Base-by-base conservation (phyloP, 208 protist species). In the Trichomonas vaginalis region DNA sequence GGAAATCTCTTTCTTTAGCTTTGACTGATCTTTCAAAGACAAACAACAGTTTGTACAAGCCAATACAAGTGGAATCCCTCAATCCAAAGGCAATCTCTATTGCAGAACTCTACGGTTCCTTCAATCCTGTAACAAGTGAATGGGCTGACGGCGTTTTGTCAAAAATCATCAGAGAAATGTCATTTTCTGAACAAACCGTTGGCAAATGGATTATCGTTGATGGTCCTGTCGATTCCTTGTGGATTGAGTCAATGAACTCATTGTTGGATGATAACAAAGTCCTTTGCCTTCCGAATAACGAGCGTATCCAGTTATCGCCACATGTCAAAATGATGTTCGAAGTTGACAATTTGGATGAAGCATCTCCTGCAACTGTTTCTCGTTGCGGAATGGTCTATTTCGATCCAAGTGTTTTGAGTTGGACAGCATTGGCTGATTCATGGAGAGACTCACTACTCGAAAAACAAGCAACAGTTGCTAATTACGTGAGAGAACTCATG, bases 181-280 rank as follows among this genome's bases (percentile, higher is more conserved):
- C 98, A 83, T 97, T 97, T 51, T 96, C 97, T 40, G 98, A 97
- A 35, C 9, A 95, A 96, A 27, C 96, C 12, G 96, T 95, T 23
- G 96, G 95, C 40, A 96, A 99, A 86, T 99, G 98, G 98, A 98
- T 99, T 95, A 98, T 99, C 35, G 99, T 99, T 96, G 98, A 99
- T 97, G 99, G 98, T 35, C 99, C 99, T n/a, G 99, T 99, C 35
- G 99, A 99, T 96, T 98, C 99, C 6, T 96, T 99, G 32, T 99
- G 99, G 98, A 99, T 99, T 97, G 99, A 99, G 96, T 99, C 97
- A 96, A 98, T 99, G 98, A 99, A 99, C 97, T 99, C 98, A 4
- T 98, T 99, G 0, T 97, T 99, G 8, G 99, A 99, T 97, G 99
- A 99, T 97, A 99, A 99, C 97, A 99, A 99, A 97, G 97, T 99